These are phyloP conservation scores for Talaromyces albobiverticillius DNA, from an alignment of 2,329 filamentous ascomycete genomes.

Conservation along the genomic window DNA sequence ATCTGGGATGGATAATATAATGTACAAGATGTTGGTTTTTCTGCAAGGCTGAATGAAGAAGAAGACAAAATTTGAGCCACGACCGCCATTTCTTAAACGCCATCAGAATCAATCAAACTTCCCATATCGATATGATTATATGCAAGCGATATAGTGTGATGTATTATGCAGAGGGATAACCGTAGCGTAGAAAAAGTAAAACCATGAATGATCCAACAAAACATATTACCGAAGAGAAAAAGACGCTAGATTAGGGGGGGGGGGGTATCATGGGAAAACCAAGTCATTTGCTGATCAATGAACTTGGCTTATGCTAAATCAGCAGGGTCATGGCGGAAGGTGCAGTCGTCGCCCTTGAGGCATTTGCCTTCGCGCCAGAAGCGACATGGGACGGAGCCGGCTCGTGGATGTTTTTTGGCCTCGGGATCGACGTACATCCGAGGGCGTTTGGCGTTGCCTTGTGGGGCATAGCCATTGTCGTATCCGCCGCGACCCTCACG, in stretches of 20 bases:
- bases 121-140: not conserved
- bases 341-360: conserved; percentile 52
- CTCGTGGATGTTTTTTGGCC: conserved; percentile 40
- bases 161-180: not conserved
- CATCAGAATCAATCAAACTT: not conserved
- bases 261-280: conserved; percentile 5
- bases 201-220: not conserved
- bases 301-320: conserved; percentile 13
- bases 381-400: conserved; percentile 47
- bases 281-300: not conserved
- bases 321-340: conserved; percentile 46
- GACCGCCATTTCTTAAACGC: not conserved
- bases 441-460: conserved; percentile 30
- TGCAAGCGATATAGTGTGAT: conserved; percentile 6
- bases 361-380: conserved; percentile 56
- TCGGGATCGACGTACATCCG: conserved; percentile 29
- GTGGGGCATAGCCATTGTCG: conserved; percentile 29
- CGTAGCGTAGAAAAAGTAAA: not conserved
- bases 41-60: not conserved
- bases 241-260: not conserved
- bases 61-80: not conserved
- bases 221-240: not conserved
- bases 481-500: conserved; percentile 36
- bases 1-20: too few relatives aligned
- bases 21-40: too few relatives aligned